These are phyloP conservation scores for Penicillium bialowiezense DNA, from an alignment of 495 filamentous ascomycete genomes.

Conservation along the genomic window DNA sequence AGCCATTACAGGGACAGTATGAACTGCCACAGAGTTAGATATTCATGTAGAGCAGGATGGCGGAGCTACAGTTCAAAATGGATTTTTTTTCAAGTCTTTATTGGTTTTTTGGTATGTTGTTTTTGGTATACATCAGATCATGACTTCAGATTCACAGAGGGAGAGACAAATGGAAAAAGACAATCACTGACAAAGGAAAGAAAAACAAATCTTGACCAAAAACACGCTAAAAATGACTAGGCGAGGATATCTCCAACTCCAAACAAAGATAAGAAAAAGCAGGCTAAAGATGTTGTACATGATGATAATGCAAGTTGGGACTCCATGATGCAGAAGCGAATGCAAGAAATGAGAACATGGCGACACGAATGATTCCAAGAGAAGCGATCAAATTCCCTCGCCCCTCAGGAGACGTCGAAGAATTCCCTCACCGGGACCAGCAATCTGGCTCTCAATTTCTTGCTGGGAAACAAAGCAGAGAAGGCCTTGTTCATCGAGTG, in stretches of 20 bases:
- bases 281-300: conserved; percentile 20
- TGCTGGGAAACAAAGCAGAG: conserved; percentile 74
- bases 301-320: conserved; percentile 10
- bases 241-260: conserved; percentile 11
- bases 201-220: not conserved
- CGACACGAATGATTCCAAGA: not conserved
- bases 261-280: conserved; percentile 3
- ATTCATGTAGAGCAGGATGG: too few species aligned
- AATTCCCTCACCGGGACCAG: conserved; percentile 60
- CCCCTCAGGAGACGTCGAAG: conserved; percentile 43
- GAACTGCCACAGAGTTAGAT: too few species aligned
- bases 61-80: too few species aligned
- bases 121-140: not conserved
- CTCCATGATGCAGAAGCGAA: conserved; percentile 12
- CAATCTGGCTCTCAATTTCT: conserved; percentile 69
- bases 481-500: conserved; percentile 66
- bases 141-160: not conserved
- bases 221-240: conserved; percentile 8
- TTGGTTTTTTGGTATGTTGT: not conserved
- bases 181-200: conserved; percentile 3
- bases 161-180: too few species aligned
- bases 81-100: too few species aligned
- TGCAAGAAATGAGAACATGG: not conserved
- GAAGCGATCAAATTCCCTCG: conserved; percentile 31
- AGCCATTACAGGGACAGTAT: too few species aligned